phyloP scores from a whole-genome alignment of 768 basidiomycete species.

The Xerocomellus chrysenteron region DNA sequence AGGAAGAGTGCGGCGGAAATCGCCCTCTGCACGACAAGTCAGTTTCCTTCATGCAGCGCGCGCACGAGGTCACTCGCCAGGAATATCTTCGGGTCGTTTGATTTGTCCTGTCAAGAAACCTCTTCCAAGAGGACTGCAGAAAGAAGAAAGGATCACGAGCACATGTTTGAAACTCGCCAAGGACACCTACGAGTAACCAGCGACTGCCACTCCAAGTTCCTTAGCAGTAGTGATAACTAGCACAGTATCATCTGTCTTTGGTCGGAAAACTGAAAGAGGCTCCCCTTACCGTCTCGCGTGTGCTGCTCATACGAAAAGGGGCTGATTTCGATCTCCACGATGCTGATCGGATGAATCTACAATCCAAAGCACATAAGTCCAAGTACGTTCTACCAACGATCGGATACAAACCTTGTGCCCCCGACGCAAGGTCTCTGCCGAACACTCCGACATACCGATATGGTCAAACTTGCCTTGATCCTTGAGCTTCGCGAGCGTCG shows the following conservation, averaged over 20 bases:
- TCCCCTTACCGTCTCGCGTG: conserved; percentile 39
- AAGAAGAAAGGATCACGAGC: not conserved
- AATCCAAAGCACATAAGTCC: not conserved
- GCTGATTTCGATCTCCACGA: conserved; percentile 68
- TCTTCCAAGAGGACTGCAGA: conserved; percentile 53
- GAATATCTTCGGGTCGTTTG: conserved; percentile 38
- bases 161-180: too few relatives aligned
- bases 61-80: conserved; percentile 14
- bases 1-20: conserved; percentile 36
- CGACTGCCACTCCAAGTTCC: conserved; percentile 57
- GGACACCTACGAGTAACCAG: conserved; percentile 55
- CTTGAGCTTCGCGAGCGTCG: conserved; percentile 41
- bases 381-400: too few relatives aligned
- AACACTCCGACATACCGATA: conserved; percentile 59
- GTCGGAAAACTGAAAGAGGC: not conserved
- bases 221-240: conserved; percentile 50
- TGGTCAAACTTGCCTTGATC: conserved; percentile 40
- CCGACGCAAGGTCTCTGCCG: conserved; percentile 46
- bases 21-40: conserved; percentile 33
- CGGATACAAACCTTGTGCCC: conserved; percentile 21
- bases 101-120: conserved; percentile 55
- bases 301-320: conserved; percentile 57
- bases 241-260: too few relatives aligned
- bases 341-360: conserved; percentile 53
- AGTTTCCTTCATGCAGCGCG: not conserved